phyloP scores from a whole-genome alignment of 2,329 filamentous ascomycete genomes.

The Myriosclerotinia scirpicola region DNA sequence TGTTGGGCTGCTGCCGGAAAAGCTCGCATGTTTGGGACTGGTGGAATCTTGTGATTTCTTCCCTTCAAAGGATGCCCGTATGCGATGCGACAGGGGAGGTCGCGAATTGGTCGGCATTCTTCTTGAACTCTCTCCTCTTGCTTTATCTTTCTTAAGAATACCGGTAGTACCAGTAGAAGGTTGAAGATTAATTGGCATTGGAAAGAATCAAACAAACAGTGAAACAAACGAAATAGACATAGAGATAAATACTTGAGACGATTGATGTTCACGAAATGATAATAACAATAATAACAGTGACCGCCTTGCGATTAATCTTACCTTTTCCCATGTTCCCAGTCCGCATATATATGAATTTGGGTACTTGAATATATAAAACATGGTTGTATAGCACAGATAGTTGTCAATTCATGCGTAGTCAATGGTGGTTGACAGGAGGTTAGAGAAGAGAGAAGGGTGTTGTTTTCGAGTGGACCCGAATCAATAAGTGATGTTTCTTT shows the following conservation, averaged over 20 bases:
- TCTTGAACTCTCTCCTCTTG: not conserved
- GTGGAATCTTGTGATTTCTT: constrained; percentile 29
- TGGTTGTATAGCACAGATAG: constrained; percentile 46
- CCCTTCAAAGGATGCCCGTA: constrained; percentile 38
- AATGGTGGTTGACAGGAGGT: constrained; percentile 35
- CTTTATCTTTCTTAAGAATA: constrained; percentile 1
- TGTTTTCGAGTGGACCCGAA: constrained; percentile 9
- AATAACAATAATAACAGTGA: constrained; percentile 9
- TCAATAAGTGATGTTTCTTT: not conserved
- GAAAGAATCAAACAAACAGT: not conserved
- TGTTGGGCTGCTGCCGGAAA: constrained; percentile 25
- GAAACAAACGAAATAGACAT: not conserved
- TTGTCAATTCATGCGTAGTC: constrained; percentile 55
- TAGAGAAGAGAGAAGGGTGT: not conserved
- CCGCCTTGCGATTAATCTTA: constrained; percentile 12
- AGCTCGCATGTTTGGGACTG: constrained; percentile 1
- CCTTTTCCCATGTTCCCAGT: constrained; percentile 14
- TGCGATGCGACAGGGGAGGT: constrained; percentile 38
- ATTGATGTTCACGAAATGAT: constrained; percentile 1
- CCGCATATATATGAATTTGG: constrained; percentile 2
- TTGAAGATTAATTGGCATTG: constrained; percentile 21
- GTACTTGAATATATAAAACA: constrained; percentile 29
- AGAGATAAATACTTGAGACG: constrained; percentile 8
- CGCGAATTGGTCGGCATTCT: constrained; percentile 33
- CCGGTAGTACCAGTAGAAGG: not conserved